A percentile compares a stretch with the other conserved stretches of the same genome.
phyloP scores from a whole-genome alignment of 805 yeast genomes.

The Cyberlindnera mississippiensis region DNA sequence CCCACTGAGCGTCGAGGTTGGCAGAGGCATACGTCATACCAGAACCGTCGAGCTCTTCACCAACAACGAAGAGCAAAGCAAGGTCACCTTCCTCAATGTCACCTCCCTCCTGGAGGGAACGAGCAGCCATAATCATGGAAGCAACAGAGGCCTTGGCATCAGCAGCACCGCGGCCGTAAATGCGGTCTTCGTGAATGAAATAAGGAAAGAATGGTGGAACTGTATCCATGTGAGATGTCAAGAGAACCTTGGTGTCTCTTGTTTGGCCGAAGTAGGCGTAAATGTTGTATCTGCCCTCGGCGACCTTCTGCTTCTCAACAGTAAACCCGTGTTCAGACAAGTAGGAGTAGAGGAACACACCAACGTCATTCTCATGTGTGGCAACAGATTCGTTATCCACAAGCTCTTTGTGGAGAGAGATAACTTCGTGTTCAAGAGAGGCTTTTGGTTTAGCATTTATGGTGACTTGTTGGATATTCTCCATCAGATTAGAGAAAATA shows the following conservation, averaged over 20 bases:
- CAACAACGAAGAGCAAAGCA: constrained; percentile 59
- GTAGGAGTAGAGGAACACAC: constrained; percentile 16
- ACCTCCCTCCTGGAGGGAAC: constrained; percentile 39
- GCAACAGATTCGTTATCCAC: constrained; percentile 26
- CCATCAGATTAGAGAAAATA: constrained; percentile 8
- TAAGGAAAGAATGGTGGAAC: constrained; percentile 66
- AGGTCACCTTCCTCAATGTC: constrained; percentile 50
- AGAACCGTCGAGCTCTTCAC: constrained; percentile 62
- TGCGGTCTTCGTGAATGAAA: constrained; percentile 38
- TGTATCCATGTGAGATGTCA: constrained; percentile 68
- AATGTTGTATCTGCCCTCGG: constrained; percentile 40
- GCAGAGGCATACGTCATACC: constrained; percentile 52
- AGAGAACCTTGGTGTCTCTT: constrained; percentile 41
- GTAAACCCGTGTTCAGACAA: constrained; percentile 39
- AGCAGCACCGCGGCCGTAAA: constrained; percentile 63
- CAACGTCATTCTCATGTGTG: constrained; percentile 20
- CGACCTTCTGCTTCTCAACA: constrained; percentile 42
- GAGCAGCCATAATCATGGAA: constrained; percentile 51
- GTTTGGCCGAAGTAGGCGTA: constrained; percentile 52
- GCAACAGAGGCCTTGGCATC: constrained; percentile 76
- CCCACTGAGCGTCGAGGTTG: constrained; percentile 43
- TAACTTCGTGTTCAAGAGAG: constrained; percentile 19
- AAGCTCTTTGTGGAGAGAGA: constrained; percentile 25
- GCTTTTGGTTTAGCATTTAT: neutral
- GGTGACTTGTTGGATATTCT: constrained; percentile 3